These are phyloP conservation scores for Pichia sp. DNA, from an alignment of 1,139 yeast genomes.

Conservation along the genomic window DNA sequence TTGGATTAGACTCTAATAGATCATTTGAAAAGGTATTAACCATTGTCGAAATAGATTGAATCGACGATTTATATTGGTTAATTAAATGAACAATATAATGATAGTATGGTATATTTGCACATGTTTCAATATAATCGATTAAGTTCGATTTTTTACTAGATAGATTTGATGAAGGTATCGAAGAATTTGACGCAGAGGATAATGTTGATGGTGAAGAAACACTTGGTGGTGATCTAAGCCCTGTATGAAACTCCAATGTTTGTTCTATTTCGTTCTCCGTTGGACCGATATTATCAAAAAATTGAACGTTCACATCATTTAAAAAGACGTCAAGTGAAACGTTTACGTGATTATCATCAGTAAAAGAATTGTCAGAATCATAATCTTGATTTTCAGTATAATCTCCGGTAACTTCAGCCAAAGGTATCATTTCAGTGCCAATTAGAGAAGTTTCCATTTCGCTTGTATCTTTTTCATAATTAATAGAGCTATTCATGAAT, in stretches of 20 bases:
- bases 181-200: constrained; percentile 5
- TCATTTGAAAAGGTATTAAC: constrained; percentile 25
- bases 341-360: constrained; percentile 24
- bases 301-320: constrained; percentile 26
- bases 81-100: constrained; percentile 26
- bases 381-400: constrained; percentile 16
- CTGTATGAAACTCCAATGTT: constrained; percentile 7
- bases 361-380: constrained; percentile 17
- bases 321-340: constrained; percentile 25
- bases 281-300: constrained; percentile 28
- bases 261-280: constrained; percentile 21
- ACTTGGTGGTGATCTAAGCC: constrained; percentile 2
- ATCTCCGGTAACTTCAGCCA: constrained; percentile 24
- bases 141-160: constrained; percentile 11
- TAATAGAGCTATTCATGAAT: neutral
- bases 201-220: constrained; percentile 1
- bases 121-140: constrained; percentile 26
- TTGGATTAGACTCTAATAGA: constrained; percentile 26
- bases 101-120: constrained; percentile 25
- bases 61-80: constrained; percentile 24
- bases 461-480: constrained; percentile 7
- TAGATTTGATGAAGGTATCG: constrained; percentile 4
- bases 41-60: constrained; percentile 24
- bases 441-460: constrained; percentile 16
- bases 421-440: constrained; percentile 26